Percentiles rank a stretch among this genome's conserved stretches.
phyloP scores from a whole-genome alignment of 2,329 filamentous ascomycete genomes.

The Pseudocercospora musae region DNA sequence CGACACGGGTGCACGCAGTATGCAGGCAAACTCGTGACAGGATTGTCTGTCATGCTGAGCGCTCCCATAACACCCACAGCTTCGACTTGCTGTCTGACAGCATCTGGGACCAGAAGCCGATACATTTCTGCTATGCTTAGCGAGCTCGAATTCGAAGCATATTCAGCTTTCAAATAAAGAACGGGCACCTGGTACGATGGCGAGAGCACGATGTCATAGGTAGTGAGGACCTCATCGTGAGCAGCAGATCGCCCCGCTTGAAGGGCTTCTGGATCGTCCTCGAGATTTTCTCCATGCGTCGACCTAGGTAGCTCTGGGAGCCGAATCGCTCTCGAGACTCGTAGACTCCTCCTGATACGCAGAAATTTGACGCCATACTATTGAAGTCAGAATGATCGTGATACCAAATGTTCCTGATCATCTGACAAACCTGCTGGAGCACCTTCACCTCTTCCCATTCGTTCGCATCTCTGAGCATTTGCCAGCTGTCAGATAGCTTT shows the following conservation, averaged over 20 bases:
- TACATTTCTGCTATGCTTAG: slow-evolving; percentile 34
- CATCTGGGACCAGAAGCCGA: slow-evolving; percentile 36
- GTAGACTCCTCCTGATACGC: neutral
- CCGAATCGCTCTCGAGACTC: neutral
- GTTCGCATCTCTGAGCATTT: neutral
- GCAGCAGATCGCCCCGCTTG: neutral
- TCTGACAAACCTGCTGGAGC: neutral
- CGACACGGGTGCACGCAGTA: slow-evolving; percentile 95
- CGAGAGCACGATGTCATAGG: slow-evolving; percentile 45
- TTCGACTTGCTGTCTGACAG: slow-evolving; percentile 34
- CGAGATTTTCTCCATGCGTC: neutral
- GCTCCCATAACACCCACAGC: slow-evolving; percentile 36
- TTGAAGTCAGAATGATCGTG: neutral
- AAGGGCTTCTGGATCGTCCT: slow-evolving; percentile 7
- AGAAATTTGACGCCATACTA: neutral
- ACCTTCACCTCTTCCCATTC: slow-evolving; percentile 4
- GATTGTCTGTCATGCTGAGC: slow-evolving; percentile 62
- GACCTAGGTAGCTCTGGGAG: neutral
- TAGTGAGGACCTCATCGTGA: neutral
- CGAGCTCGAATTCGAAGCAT: slow-evolving; percentile 10
- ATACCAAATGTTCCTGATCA: neutral
- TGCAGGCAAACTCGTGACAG: slow-evolving; percentile 69
- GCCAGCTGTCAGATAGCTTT: neutral
- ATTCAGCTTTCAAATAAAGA: slow-evolving; percentile 39
- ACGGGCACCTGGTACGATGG: slow-evolving; percentile 46